phyloP scores from a whole-genome alignment of 2,329 filamentous ascomycete species.

The Neonectria sp. region DNA sequence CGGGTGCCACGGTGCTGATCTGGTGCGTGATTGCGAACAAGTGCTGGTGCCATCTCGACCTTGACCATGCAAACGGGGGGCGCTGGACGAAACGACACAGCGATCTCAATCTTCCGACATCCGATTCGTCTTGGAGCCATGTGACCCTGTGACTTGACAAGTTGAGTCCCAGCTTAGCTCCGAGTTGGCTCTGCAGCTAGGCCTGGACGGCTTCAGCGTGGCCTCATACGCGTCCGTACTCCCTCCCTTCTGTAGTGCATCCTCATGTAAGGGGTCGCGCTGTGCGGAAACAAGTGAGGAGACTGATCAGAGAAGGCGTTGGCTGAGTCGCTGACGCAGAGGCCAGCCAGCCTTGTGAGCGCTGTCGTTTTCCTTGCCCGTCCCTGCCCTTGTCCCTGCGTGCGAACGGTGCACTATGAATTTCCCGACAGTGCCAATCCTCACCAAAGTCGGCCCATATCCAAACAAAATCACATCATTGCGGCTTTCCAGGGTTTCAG shows the following conservation, averaged over 20 bases:
- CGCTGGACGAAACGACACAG: conserved; percentile 12
- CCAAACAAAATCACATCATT: conserved; percentile 21
- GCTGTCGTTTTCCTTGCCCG: not conserved
- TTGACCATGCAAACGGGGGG: not conserved
- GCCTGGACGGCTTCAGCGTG: conserved; percentile 7
- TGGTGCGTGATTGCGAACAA: conserved; percentile 1
- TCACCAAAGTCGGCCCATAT: conserved; percentile 30
- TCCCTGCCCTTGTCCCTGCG: not conserved
- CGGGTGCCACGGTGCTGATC: conserved; percentile 25
- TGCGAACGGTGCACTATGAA: not conserved
- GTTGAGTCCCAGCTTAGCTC: not conserved
- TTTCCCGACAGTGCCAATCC: conserved; percentile 33
- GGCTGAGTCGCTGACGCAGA: not conserved
- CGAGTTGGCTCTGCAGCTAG: conserved; percentile 17
- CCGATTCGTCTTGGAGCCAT: conserved; percentile 9
- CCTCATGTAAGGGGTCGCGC: not conserved
- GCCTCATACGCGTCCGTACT: not conserved
- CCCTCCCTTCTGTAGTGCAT: not conserved
- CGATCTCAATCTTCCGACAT: conserved; percentile 21
- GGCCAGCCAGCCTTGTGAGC: not conserved
- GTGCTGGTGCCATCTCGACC: conserved; percentile 8
- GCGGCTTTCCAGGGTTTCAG: conserved; percentile 15
- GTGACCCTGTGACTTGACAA: not conserved
- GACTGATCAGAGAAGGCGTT: not conserved
- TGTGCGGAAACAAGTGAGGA: not conserved